Conservation (phyloP, 768 basidiomycete genomes). For the Basidioascus undulatus region DNA sequence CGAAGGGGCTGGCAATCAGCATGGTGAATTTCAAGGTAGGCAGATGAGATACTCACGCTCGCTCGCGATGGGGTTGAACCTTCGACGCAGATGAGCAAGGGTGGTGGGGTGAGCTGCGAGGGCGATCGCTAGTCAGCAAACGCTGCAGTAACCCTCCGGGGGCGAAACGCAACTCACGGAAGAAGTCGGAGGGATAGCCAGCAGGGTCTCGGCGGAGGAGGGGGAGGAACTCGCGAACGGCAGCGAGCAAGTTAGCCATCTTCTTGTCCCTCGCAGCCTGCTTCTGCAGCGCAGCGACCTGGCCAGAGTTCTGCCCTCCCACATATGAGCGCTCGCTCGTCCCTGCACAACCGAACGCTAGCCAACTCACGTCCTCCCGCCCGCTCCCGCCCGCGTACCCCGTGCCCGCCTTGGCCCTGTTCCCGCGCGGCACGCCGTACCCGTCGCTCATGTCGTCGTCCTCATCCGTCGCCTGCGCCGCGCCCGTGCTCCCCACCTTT, state of each 20-base stretch:
- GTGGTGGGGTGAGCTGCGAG: conserved; percentile 85
- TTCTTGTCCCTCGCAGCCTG: conserved; percentile 51
- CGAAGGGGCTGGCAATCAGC: too few relatives aligned
- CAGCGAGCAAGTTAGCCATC: conserved; percentile 39
- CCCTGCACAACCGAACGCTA: too few relatives aligned
- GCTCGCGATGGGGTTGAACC: conserved; percentile 72
- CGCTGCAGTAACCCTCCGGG: background rate
- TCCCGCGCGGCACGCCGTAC: too few relatives aligned
- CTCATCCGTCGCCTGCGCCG: too few relatives aligned
- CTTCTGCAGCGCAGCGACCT: conserved; percentile 45
- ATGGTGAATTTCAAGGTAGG: too few relatives aligned
- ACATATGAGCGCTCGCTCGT: too few relatives aligned
- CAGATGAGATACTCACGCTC: too few relatives aligned
- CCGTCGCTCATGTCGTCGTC: too few relatives aligned
- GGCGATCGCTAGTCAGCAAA: background rate
- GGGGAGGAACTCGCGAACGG: conserved; percentile 63
- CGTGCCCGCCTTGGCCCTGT: too few relatives aligned
- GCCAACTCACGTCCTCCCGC: too few relatives aligned
- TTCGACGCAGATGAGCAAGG: conserved; percentile 66
- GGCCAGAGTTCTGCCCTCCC: conserved; percentile 65
- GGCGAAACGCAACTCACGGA: conserved; percentile 17
- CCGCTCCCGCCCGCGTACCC: too few relatives aligned
- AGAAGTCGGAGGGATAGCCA: conserved; percentile 61
- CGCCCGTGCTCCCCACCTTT: too few relatives aligned
- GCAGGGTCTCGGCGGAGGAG: conserved; percentile 51